Conservation (phyloP, 495 filamentous ascomycete genomes). For the Podospora appendiculata region DNA sequence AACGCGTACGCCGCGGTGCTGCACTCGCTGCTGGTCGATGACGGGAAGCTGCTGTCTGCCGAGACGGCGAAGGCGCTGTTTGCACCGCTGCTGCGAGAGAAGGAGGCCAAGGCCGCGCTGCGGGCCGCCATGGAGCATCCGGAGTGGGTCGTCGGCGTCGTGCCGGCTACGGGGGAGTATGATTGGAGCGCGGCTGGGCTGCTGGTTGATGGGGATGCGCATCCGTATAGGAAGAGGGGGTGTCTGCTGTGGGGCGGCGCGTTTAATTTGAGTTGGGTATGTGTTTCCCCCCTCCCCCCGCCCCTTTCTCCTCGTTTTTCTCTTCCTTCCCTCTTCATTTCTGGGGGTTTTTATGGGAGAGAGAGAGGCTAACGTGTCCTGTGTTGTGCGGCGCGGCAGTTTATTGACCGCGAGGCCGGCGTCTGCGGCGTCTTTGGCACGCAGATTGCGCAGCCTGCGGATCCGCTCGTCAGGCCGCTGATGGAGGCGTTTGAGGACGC, state of each 20-base stretch:
- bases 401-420: slow-evolving; percentile 25
- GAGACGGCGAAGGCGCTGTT: slow-evolving; percentile 23
- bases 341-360: neutral
- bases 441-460: slow-evolving; percentile 17
- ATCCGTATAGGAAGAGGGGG: slow-evolving; percentile 17
- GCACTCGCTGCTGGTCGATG: slow-evolving; percentile 21
- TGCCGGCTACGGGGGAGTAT: slow-evolving; percentile 19
- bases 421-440: slow-evolving; percentile 26
- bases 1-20: slow-evolving; percentile 21
- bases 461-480: slow-evolving; percentile 13
- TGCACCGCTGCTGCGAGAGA: slow-evolving; percentile 15
- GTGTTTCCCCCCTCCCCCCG: neutral
- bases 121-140: slow-evolving; percentile 8
- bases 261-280: slow-evolving; percentile 25
- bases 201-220: slow-evolving; percentile 15
- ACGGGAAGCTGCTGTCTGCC: slow-evolving; percentile 18
- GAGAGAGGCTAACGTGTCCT: neutral
- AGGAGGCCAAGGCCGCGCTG: slow-evolving; percentile 11
- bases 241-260: slow-evolving; percentile 30
- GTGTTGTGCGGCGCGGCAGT: slow-evolving; percentile 13
- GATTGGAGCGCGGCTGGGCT: slow-evolving; percentile 27
- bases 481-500: slow-evolving; percentile 25
- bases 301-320: neutral
- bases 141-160: slow-evolving; percentile 16
- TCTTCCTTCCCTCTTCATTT: neutral